Percentiles rank a stretch among this genome's conserved stretches.
Conservation (phyloP, 371 early-diverging fungal genomes). For the Apophysomyces trapeziformis region DNA sequence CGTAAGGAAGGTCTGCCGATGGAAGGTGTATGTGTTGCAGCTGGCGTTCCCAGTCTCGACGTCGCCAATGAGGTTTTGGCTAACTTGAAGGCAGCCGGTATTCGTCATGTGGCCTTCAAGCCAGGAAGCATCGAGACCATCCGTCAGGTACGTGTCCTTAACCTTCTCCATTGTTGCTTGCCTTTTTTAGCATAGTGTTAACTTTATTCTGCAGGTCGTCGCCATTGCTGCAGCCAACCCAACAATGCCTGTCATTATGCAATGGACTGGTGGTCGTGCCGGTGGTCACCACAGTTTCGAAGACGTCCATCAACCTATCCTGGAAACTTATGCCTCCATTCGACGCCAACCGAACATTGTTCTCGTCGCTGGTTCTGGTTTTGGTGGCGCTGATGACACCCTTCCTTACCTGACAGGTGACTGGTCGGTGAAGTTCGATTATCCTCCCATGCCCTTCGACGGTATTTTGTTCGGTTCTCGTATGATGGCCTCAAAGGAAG, state of each 20-base stretch:
- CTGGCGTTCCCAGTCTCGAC: constrained; percentile 93
- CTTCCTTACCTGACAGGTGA: constrained; percentile 95
- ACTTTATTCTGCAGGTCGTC: constrained; percentile 55
- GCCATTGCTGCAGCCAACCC: constrained; percentile 91
- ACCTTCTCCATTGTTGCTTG: not conserved
- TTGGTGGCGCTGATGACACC: constrained; percentile 91
- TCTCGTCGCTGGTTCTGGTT: constrained; percentile 91
- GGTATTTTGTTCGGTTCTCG: constrained; percentile 94
- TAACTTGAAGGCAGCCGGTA: constrained; percentile 80
- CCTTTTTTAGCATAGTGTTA: not conserved
- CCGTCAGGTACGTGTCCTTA: constrained; percentile 55
- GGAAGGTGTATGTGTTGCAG: constrained; percentile 90
- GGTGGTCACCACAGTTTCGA: constrained; percentile 98
- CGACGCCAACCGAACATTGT: constrained; percentile 88
- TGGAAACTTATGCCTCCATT: constrained; percentile 92
- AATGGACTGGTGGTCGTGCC: constrained; percentile 98
- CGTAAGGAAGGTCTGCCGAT: constrained; percentile 92
- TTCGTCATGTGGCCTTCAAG: constrained; percentile 92
- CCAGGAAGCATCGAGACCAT: constrained; percentile 90
- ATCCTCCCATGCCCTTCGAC: constrained; percentile 96
- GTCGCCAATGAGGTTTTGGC: constrained; percentile 87
- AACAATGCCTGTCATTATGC: constrained; percentile 89
- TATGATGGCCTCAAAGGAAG: constrained; percentile 95
- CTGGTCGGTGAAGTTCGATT: constrained; percentile 84
- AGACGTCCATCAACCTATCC: constrained; percentile 93